Percentiles rank a stretch among this genome's conserved stretches.
Conservation (phyloP, 345 rosid genomes). For the Cardiospermum halicacabum region DNA sequence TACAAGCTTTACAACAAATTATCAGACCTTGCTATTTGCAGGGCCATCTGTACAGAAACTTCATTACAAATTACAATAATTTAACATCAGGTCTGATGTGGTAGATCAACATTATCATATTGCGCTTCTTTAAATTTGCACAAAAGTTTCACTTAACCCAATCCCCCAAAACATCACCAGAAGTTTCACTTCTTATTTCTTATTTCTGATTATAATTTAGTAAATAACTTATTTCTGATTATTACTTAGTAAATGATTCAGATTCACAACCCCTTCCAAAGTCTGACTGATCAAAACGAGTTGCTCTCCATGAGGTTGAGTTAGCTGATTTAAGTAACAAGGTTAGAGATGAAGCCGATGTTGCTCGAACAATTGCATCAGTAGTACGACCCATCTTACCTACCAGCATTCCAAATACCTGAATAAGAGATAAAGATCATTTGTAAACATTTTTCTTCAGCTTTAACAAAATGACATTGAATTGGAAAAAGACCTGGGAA, state of each 20-base stretch:
- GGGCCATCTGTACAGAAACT: background rate
- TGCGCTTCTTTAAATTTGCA: background rate
- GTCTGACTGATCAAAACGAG: conserved; percentile 53
- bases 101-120: background rate
- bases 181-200: background rate
- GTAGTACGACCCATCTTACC: conserved; percentile 71
- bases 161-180: background rate
- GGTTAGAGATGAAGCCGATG: conserved; percentile 70
- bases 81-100: background rate
- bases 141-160: too few relatives aligned
- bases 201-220: too few relatives aligned
- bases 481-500: conserved; percentile 51
- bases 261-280: conserved; percentile 33
- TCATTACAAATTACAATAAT: background rate
- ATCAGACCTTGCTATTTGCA: background rate
- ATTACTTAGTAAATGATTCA: conserved; percentile 22
- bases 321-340: conserved; percentile 62
- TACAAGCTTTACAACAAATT: conserved; percentile 1
- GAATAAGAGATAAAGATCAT: background rate
- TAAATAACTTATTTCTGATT: too few relatives aligned
- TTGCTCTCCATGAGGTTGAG: conserved; percentile 53
- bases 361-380: conserved; percentile 79
- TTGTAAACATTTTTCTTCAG: background rate
- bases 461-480: background rate
- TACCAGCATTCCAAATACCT: conserved; percentile 81